Base-by-base conservation (phyloP, 1,139 yeast species). In the Nakaseomyces sp. region DNA sequence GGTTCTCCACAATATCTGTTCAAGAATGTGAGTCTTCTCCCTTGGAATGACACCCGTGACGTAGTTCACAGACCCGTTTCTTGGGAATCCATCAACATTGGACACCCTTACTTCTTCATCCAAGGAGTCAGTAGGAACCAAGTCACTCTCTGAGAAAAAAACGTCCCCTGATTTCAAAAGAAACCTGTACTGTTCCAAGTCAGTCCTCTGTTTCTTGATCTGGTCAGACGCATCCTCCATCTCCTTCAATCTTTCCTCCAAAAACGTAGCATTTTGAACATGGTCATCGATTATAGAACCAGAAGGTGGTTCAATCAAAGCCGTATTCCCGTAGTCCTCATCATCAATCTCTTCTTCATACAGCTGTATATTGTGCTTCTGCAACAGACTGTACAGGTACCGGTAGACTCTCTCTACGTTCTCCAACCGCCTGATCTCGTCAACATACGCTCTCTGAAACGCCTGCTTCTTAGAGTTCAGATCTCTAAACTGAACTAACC, bases 1-100 rank as follows among this genome's bases (percentile, higher is more conserved):
- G 2, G 81, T 80, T 66, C 98, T 77, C 97, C 97, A 91, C 51
- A 93, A 71, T 44, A 93, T 87, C 55, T 87, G 85, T 61, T 88
- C 95, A 53, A 91, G 69, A 3, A 84, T 73, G 40, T 72, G 70
- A 43, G 82, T 78, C 59, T 84, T 84, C 20, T 74, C 76, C 47
- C 93, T 76, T 49, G 79, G 76, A 42, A 93, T 82, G 8, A 87
- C 86, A 54, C 98, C 98, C 20, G 93, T 73, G 35, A 89, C 80
- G 54, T 84, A 86, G 49, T 72, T 76, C 20, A 73, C 71, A 48
- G 70, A 69, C 47, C 67, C 61, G 12, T 41, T 31, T 20, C 40
- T 40, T 2, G 45, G 37, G 13, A 33, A 36, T 10, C 47, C 47
- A 37, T 49, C 52, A 18, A 47, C 47, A 32, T 53, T 58, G 37